Conservation (phyloP, 192 early-diverging fungal species). For the Umbelopsis sp. region DNA sequence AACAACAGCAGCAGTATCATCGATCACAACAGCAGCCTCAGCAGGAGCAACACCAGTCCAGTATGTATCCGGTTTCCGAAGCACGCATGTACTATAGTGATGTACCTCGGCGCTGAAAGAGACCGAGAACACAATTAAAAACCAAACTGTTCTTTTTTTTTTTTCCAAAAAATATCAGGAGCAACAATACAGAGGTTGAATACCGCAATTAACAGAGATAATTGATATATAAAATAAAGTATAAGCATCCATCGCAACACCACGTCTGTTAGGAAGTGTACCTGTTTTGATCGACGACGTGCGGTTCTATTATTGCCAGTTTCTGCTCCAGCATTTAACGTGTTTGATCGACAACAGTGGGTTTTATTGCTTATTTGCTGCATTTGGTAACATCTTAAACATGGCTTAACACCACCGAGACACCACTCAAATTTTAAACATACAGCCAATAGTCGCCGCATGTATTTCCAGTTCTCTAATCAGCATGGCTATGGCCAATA, state of each 20-base stretch:
- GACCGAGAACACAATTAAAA: too few relatives aligned
- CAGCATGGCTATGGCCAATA: not conserved
- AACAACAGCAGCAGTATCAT: not conserved
- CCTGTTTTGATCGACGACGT: too few relatives aligned
- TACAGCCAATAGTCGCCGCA: too few relatives aligned
- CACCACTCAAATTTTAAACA: too few relatives aligned
- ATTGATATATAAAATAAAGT: not conserved
- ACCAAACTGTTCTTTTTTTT: not conserved
- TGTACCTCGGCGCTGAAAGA: slow-evolving; percentile 3
- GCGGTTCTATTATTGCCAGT: too few relatives aligned
- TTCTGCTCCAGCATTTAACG: too few relatives aligned
- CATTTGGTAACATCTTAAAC: too few relatives aligned
- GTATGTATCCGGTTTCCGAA: slow-evolving; percentile 9
- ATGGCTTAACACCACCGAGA: too few relatives aligned
- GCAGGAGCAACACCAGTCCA: not conserved
- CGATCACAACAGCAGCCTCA: not conserved
- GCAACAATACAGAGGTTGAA: not conserved
- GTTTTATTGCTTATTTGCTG: too few relatives aligned
- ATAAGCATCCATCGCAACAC: not conserved
- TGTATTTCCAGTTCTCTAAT: not conserved
- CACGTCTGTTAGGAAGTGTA: too few relatives aligned
- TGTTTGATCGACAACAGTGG: too few relatives aligned
- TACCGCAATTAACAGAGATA: not conserved
- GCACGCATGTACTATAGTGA: slow-evolving; percentile 14
- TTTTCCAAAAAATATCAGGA: slow-evolving; percentile 4